Conservation (phyloP, 83 land plant species). For the Diphasiastrum complanatum region DNA sequence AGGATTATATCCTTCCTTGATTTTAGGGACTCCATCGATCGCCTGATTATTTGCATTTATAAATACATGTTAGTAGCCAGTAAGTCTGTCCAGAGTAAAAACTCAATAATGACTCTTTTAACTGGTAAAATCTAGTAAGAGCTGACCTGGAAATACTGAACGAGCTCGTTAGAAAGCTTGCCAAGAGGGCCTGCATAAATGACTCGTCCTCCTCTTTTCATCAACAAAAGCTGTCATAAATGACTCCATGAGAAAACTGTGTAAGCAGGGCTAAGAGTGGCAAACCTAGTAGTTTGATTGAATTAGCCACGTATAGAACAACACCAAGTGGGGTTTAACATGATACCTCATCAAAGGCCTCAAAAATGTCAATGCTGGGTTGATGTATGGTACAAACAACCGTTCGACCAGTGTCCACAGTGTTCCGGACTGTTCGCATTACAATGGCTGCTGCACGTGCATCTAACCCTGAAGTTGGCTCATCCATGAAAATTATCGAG, state of each 20-base stretch:
- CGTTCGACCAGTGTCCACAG: constrained; percentile 74
- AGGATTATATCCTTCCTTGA: constrained; percentile 21
- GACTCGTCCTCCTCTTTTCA: constrained; percentile 12
- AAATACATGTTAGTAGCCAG: neutral
- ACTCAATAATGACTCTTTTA: too few species aligned
- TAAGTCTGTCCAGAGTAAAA: too few species aligned
- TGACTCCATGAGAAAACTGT: neutral
- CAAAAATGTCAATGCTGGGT: constrained; percentile 84
- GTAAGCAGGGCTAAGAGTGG: neutral
- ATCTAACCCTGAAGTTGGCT: constrained; percentile 81
- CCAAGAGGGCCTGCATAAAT: too few species aligned
- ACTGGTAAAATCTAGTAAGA: neutral
- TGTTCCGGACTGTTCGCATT: constrained; percentile 80
- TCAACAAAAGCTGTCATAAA: constrained; percentile 16
- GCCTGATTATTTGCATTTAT: too few species aligned
- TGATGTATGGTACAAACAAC: constrained; percentile 91
- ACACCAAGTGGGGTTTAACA: neutral
- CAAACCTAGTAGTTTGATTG: too few species aligned
- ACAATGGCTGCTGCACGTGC: constrained; percentile 89
- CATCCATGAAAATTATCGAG: constrained; percentile 86
- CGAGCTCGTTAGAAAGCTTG: neutral
- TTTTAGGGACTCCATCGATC: constrained; percentile 8
- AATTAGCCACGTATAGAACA: too few species aligned
- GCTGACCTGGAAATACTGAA: neutral
- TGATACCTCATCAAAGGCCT: constrained; percentile 72